Base-by-base conservation (phyloP, 1,284 basidiomycete genomes). In the Cerioporus squamosus region DNA sequence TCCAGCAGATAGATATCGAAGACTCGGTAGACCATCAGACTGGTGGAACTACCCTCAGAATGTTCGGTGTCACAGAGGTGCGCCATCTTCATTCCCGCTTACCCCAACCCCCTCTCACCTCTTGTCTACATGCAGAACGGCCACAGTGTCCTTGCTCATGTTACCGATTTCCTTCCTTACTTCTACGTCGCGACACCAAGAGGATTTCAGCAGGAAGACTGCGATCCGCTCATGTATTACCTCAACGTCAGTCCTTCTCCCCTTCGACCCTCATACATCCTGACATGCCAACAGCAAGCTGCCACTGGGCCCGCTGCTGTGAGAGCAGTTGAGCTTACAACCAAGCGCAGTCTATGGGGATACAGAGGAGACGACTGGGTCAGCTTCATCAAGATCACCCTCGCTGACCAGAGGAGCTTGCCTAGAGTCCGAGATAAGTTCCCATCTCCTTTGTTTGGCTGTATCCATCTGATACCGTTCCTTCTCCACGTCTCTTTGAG, bases 1-100 rank as follows among this genome's bases (percentile, higher is more conserved):
- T 98, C 67, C 95, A 98, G 72, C 96, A 98, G 72, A 95, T 95
- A 57, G 96, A 98, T 63, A 82, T 98, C 10, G 93, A 96, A 64
- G 88, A 93, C 59, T 79, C 86, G 2, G 80, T 80, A 3, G 87
- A 90, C 59, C 66, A 67, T 6, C 56, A 44, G 17, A 81, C 74
- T 6, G 78, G 79, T 23, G 77, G 74, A 2, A 79, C 84, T 0
- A 81, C 80, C 46, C 68, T 97, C 33, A 81, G 93, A 40, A 86
- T 97, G 76, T 98, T 90, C 73, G 95, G 95, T 45, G 91, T 97
- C 5, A 97, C 94, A 2, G 79, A 94, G 77, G 93, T 90, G 57
- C 39, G 72, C 60, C 48, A 55, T 38, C 42, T 44, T 14, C 43
- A 24, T 33, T 49, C 62, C 40, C 65, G 9, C 44, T 23, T 23